These are phyloP conservation scores for Populus hybrid DNA, from an alignment of 441 rosid species.

Conservation along the genomic window DNA sequence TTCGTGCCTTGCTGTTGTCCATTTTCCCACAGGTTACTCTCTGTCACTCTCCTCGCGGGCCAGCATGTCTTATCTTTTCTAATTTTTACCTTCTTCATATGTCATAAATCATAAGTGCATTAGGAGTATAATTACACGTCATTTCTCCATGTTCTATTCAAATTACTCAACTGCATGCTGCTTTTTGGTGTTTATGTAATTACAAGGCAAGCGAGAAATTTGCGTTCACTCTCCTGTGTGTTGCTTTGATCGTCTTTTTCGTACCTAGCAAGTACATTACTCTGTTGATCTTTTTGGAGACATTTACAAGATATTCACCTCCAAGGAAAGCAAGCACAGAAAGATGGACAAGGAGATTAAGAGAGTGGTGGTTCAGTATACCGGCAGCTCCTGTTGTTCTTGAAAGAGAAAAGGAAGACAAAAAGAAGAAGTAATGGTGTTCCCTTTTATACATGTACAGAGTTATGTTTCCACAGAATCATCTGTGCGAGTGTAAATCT, in stretches of 20 bases:
- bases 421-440: conserved; percentile 51
- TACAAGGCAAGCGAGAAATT: conserved; percentile 74
- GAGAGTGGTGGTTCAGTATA: conserved; percentile 96
- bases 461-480: background rate
- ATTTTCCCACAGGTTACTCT: conserved; percentile 70
- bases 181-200: conserved; percentile 1
- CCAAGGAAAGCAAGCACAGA: conserved; percentile 61
- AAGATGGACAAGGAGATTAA: conserved; percentile 64
- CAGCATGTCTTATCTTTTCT: background rate
- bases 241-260: conserved; percentile 42
- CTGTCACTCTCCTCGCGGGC: background rate
- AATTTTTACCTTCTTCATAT: background rate
- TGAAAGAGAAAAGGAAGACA: conserved; percentile 58
- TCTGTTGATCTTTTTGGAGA: conserved; percentile 54
- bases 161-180: background rate
- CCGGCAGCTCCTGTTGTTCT: conserved; percentile 84
- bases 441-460: background rate
- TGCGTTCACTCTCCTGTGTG: conserved; percentile 41
- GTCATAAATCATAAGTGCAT: background rate
- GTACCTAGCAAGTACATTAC: conserved; percentile 47
- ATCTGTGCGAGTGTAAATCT: conserved; percentile 13
- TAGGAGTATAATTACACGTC: background rate
- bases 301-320: conserved; percentile 74
- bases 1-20: conserved; percentile 65
- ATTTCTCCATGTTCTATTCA: background rate